Evolutionary conservation across 805 yeast species (phyloP).

Genomic region (Candida railenensis): DNA sequence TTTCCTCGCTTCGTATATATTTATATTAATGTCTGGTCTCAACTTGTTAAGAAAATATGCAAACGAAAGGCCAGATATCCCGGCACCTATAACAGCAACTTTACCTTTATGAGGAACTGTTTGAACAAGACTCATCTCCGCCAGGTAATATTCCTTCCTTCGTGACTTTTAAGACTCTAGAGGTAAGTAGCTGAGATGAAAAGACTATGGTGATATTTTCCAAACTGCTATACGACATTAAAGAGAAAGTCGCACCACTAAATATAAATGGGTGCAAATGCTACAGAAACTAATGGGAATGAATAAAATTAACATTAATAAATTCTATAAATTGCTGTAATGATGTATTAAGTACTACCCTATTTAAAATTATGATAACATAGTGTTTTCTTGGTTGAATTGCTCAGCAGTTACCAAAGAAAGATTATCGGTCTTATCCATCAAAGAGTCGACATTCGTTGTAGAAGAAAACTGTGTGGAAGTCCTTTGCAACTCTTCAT

Average conservation of each 20-base stretch:
- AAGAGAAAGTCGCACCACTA: no score
- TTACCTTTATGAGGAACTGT: slow-evolving; percentile 24
- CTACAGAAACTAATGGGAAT: no score
- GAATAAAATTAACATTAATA: no score
- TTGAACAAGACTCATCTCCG: slow-evolving; percentile 3
- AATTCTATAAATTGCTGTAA: background rate
- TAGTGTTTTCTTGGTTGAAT: background rate
- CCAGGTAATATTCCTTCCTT: background rate
- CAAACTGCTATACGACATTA: no score
- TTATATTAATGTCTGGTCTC: slow-evolving; percentile 74
- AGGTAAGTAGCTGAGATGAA: no score
- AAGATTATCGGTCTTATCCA: slow-evolving; percentile 20
- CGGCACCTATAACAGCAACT: slow-evolving; percentile 83
- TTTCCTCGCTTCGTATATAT: slow-evolving; percentile 54
- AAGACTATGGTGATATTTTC: no score
- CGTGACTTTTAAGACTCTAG: no score
- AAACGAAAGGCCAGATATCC: slow-evolving; percentile 80
- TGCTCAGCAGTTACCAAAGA: slow-evolving; percentile 17
- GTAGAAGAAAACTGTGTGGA: slow-evolving; percentile 1
- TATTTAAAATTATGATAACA: background rate
- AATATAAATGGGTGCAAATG: no score
- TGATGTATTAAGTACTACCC: no score
- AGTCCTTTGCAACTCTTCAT: slow-evolving; percentile 12
- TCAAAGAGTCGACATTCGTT: background rate
- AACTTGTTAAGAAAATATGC: slow-evolving; percentile 64